Percentiles rank a stretch among this genome's conserved stretches.
Conservation (phyloP, 768 basidiomycete species). For the Collybia mongolica region DNA sequence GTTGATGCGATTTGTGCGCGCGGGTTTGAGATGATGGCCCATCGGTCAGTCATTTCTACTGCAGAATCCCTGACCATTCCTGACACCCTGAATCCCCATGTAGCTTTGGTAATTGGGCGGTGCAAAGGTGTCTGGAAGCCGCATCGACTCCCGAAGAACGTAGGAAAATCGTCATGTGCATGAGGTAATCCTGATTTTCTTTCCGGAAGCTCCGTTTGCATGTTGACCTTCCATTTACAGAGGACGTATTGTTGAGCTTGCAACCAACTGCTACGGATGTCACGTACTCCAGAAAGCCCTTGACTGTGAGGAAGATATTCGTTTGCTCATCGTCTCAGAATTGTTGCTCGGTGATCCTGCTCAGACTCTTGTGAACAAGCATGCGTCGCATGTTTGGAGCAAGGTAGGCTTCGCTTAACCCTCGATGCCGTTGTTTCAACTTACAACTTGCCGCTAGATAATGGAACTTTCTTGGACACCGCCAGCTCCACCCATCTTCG, state of each 20-base stretch:
- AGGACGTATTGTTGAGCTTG: slow-evolving; percentile 81
- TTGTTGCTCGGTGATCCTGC: slow-evolving; percentile 83
- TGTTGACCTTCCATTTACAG: slow-evolving; percentile 30
- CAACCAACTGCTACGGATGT: slow-evolving; percentile 87
- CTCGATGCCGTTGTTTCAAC: neutral
- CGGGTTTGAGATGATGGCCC: slow-evolving; percentile 93
- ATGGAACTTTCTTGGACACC: slow-evolving; percentile 90
- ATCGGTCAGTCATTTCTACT: slow-evolving; percentile 47
- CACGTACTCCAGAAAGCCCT: slow-evolving; percentile 89
- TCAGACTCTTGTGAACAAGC: slow-evolving; percentile 85
- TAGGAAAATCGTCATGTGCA: slow-evolving; percentile 80
- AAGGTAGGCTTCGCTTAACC: slow-evolving; percentile 46
- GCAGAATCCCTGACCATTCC: neutral
- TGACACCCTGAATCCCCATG: slow-evolving; percentile 6
- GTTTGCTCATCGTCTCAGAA: slow-evolving; percentile 81
- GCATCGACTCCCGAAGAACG: slow-evolving; percentile 73
- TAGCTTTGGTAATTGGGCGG: slow-evolving; percentile 93
- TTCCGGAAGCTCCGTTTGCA: slow-evolving; percentile 2
- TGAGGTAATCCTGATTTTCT: slow-evolving; percentile 51
- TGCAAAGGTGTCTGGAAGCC: slow-evolving; percentile 83
- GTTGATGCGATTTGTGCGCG: slow-evolving; percentile 83
- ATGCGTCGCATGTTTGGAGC: slow-evolving; percentile 91
- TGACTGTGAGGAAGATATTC: slow-evolving; percentile 87
- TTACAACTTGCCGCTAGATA: slow-evolving; percentile 44
- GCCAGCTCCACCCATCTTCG: slow-evolving; percentile 86